Percentiles rank a stretch among this genome's conserved stretches.
These are phyloP conservation scores for Psidium friedrichsthalianum DNA, from an alignment of 345 rosid species.

Conservation along the genomic window DNA sequence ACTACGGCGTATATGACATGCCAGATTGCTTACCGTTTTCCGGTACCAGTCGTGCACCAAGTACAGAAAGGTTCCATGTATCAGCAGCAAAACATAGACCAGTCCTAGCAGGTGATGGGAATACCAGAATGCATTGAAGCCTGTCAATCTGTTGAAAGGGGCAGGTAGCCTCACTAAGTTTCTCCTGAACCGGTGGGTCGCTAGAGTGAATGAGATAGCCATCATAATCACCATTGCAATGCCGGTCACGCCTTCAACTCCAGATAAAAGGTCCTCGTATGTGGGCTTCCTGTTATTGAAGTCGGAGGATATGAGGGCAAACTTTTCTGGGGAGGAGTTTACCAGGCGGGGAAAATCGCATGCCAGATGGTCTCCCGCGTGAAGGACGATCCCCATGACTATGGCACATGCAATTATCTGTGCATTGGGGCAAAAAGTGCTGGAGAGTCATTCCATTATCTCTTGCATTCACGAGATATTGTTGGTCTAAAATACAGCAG, in stretches of 20 bases:
- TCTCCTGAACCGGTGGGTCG: constrained; percentile 55
- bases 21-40: constrained; percentile 51
- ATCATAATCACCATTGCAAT: constrained; percentile 61
- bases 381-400: constrained; percentile 50
- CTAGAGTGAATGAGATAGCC: constrained; percentile 56
- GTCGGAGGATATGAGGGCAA: constrained; percentile 42
- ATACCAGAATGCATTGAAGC: constrained; percentile 97
- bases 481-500: background rate
- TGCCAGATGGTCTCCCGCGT: constrained; percentile 60
- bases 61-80: constrained; percentile 73
- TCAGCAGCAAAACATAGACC: constrained; percentile 67
- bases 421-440: background rate
- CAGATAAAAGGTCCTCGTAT: constrained; percentile 42
- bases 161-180: constrained; percentile 62
- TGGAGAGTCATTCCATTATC: background rate
- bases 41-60: constrained; percentile 54
- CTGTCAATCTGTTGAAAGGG: constrained; percentile 73
- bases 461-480: background rate
- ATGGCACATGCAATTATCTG: constrained; percentile 79
- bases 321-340: constrained; percentile 44
- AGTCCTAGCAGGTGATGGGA: constrained; percentile 78
- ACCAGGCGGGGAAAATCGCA: constrained; percentile 79
- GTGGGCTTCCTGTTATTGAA: constrained; percentile 56
- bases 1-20: background rate
- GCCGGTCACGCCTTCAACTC: constrained; percentile 74